These are phyloP conservation scores for Pythium dissotocum DNA, from an alignment of 352 stramenopile genomes.

Conservation along the genomic window DNA sequence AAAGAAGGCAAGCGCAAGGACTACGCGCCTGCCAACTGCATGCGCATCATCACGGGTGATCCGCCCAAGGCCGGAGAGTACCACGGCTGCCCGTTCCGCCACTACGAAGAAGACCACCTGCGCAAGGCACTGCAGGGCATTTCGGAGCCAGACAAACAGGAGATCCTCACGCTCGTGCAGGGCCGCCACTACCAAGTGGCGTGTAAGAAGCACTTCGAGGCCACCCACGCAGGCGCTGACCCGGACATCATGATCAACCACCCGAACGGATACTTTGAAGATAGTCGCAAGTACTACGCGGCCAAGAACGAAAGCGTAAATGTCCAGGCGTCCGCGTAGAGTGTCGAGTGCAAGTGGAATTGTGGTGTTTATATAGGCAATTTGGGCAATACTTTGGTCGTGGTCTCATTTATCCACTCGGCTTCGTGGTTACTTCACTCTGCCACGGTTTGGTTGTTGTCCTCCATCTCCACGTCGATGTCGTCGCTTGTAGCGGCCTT, in stretches of 20 bases:
- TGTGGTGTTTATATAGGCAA: slow-evolving; percentile 26
- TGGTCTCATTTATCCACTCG: not conserved
- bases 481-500: not conserved
- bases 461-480: slow-evolving; percentile 13
- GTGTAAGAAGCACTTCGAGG: slow-evolving; percentile 98
- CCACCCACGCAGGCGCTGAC: slow-evolving; percentile 83
- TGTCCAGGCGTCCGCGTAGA: slow-evolving; percentile 34
- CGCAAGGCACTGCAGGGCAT: slow-evolving; percentile 84
- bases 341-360: not conserved
- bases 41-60: slow-evolving; percentile 97
- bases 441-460: slow-evolving; percentile 19
- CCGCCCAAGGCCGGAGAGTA: slow-evolving; percentile 93
- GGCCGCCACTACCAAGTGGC: slow-evolving; percentile 97
- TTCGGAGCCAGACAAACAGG: slow-evolving; percentile 84
- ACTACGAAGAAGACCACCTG: slow-evolving; percentile 94
- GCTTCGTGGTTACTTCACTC: not conserved
- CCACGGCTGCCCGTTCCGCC: slow-evolving; percentile 98
- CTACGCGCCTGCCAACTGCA: slow-evolving; percentile 96
- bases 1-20: slow-evolving; percentile 98
- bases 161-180: slow-evolving; percentile 92
- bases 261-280: slow-evolving; percentile 98
- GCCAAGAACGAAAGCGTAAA: slow-evolving; percentile 77
- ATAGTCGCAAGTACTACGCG: slow-evolving; percentile 93
- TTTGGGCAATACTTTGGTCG: slow-evolving; percentile 2
- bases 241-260: slow-evolving; percentile 96